Base-by-base conservation (phyloP, 2,329 filamentous ascomycete genomes). In the Lecanoromycetidae sp. region DNA sequence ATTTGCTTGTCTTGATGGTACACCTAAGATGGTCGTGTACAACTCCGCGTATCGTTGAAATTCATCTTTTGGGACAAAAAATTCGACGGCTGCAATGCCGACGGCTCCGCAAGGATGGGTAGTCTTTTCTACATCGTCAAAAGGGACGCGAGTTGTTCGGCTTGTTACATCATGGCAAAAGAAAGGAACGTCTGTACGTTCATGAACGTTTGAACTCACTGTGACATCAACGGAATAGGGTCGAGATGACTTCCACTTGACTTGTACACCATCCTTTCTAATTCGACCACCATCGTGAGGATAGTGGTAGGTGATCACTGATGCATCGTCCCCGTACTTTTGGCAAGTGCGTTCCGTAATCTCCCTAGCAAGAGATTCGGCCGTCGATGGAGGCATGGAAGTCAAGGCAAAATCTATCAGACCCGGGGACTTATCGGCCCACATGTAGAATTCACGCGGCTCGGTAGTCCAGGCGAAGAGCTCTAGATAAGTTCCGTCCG, bases 351-450 rank as follows among this genome's bases (percentile, higher is more conserved):
- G 51, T 26, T 38, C 20, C 8, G 44, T 48, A 22, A 55, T 49
- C 5, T 48, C 48, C 13, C 44, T 23, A 38, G 51, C 48, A 17
- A 52, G 54, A 19, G 53, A 51, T 12, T 52, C 48, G 5, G 54
- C 54, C 8, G 26, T 47, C 10, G 45, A 46, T 23, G 52, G 52
- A 12, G 47, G 43, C 8, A 49, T 36, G 2, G 55, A 52, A 4
- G 56, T 58, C 42, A 58, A 49, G 3, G 56, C 55, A 35, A 55
- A 58, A 35, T 57, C 54, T 33, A 58, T 56, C 25, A 58, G 44
- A 5, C 55, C 53, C 8, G 56, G 41, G 1, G 54, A 36, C 50
- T 56, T 57, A 34, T 41, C 23, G 4, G 51, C 52, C 55, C 56
- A 58, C 2, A 34, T n/a, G 44, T 52, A 48, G 34, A 54, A 54